Base-by-base conservation (phyloP, 768 basidiomycete genomes). In the Lanmaoa pseudosensibilis region DNA sequence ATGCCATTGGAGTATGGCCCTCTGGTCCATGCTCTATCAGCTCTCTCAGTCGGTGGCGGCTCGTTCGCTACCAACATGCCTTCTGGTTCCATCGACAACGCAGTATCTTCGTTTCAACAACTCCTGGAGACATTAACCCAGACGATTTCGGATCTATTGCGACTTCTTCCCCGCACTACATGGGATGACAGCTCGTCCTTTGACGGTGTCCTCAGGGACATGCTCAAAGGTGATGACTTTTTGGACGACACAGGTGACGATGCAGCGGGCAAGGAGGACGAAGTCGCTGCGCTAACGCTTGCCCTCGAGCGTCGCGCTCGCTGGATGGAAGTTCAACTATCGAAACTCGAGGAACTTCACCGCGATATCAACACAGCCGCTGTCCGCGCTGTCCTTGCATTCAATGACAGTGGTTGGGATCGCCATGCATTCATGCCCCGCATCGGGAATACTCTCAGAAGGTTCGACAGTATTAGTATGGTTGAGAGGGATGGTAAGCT, bases 161-260 rank as follows among this genome's bases (percentile, higher is more conserved):
- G 90, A 8, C 81, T 94, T 33, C 84, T 94, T 56, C 92, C 92
- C 18, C 87, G 90, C 15, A 91, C 89, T 11, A 92, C 91, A 1
- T 93, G 90, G 92, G 89, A 92, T 56, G 91, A 93, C 64, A 91
- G 88, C 59, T 92, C 92, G 1, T 92, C 90, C 11, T 93, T 92
- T 62, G 90, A 92, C 62, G 88, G 90, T 36, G 89, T 92, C 21
- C 75, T 93, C 21, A 82, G 88, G 48, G 92, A 94, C 59, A 93
- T 93, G 89, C 80, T 93, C 40, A 92, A 88, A 68, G 90, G 90
- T 8, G 90, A 92, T 58, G 92, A 93, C 68, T 89, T 91, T 66
- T 77, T 92, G 36, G 91, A 92, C 54, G 90, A 91, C 59, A 80
- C 80, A 3, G 82, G 81, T 5, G 86, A 88, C 41, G 87, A 86